Base-by-base conservation (phyloP, 768 basidiomycete genomes). In the Macrocybe gigantea region DNA sequence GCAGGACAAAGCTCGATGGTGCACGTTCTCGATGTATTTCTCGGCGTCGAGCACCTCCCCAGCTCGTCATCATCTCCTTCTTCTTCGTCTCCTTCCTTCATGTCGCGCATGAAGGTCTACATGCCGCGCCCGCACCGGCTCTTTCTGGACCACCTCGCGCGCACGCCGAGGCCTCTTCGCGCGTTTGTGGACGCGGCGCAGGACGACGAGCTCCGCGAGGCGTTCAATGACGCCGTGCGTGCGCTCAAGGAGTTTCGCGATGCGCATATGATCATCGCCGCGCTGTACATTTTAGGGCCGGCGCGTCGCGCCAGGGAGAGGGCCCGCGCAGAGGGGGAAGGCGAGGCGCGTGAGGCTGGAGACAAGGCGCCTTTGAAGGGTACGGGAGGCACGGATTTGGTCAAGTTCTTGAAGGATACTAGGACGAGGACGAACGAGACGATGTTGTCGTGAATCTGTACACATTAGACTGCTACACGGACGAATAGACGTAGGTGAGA, bases 1-100 rank as follows among this genome's bases (percentile, higher is more conserved):
- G 90, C 90, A 1, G 90, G 88, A 0, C 90, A 93, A 65, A 88
- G 86, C 58, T 75, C 83, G 4, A 67, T 92, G 14, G 77, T 93
- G 9, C 87, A 88, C 49, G 78, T 80, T 5, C 64, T 89, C 8
- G 87, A 88, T 51, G 68, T 83, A 30, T 89, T 88, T 58, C 71
- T 89, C 7, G 83, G 85, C 9, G 70, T 88, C 5, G 80, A 85
- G 55, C 72, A 76, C 53, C 67, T 69, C 48, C 67, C 69, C n/a
- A 22, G 52, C 2, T 44, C 50, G 22, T 38, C 53, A 4, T 39
- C 55, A 51, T 45, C 53, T 13, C 15, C 58, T 1, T 44, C 58
- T 4, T 41, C 56, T 49, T 48, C 51, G 6, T 55, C 62, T 40
- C 55, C 55, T 4, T 60, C 78, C 6, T 83, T 89, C 59, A 74